Evolutionary conservation across 2,329 filamentous ascomycete genomes (phyloP).

Genomic region (Xylaria sp.): DNA sequence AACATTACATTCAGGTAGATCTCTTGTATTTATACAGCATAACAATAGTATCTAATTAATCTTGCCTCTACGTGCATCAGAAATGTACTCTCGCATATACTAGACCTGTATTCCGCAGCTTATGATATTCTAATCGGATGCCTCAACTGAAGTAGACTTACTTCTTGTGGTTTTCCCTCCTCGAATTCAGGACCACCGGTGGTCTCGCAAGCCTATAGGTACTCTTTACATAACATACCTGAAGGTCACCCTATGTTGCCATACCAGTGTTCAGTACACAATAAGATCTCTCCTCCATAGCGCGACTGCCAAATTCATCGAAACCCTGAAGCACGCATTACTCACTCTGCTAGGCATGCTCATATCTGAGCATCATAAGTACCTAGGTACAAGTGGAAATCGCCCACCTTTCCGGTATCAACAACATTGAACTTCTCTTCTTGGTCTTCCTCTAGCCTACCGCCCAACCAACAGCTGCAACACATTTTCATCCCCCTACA

Average conservation of each 20-base stretch:
- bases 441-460: neutral
- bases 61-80: neutral
- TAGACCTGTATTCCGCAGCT: too few species aligned
- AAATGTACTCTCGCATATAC: too few species aligned
- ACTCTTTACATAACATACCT: neutral
- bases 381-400: neutral
- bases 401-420: neutral
- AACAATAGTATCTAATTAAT: neutral
- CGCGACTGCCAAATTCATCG: neutral
- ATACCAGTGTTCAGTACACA: neutral
- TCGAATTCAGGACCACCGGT: neutral
- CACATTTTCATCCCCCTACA: neutral
- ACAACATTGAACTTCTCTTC: neutral
- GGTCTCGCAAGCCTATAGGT: neutral
- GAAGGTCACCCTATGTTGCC: neutral
- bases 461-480: neutral
- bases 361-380: neutral
- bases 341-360: neutral
- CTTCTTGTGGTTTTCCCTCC: neutral
- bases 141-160: neutral
- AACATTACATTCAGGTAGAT: neutral
- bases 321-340: neutral
- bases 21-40: neutral
- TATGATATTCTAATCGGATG: too few species aligned
- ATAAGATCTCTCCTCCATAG: neutral